Evolutionary conservation across 495 filamentous ascomycete genomes (phyloP), one percentile per base, ranked within the genome.

Genomic region (Penicillium daleae): DNA sequence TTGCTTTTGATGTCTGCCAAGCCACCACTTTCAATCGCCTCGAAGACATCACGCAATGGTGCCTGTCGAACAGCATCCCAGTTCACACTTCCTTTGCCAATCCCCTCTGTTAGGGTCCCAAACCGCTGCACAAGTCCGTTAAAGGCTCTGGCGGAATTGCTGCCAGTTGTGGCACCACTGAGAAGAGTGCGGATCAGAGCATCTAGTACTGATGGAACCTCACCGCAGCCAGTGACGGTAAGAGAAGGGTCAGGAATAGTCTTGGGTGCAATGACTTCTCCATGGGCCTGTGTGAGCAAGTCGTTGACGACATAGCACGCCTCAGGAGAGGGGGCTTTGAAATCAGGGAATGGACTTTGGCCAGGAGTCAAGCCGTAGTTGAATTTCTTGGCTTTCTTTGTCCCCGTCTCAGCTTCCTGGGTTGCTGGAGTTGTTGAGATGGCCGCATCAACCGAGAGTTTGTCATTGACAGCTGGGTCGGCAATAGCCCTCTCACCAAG

Each of bases 181-280:
- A 97, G 82, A 5, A 89, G 70, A 0, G 93, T 97, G 26, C 93
- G 85, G 24, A 97, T 84, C 0, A 99, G 78, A 0, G 93, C 95
- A 70, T 98, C 95, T 0, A 99, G 82, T 1, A 97, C 87, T 21
- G 88, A 94, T 0, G 94, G 94, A 0, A 97, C 95, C 73, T 99
- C 93, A 15, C 95, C 95, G 66, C 95, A 99, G 2, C 93, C 94
- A 19, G 93, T 86, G 15, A 92, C 84, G 3, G 89, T 88, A 2
- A 91, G 75, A n/a, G 91, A 92, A 1, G 95, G 91, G 8, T 82
- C 75, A 0, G 92, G 92, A 17, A 95, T 87, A 2, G 77, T 85
- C 17, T 85, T 76, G 1, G 95, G 94, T 9, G 82, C 80, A 31
- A 77, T 77, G 4, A 90, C 82, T 42, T 86, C 76, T 1, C 89